Percentiles rank a stretch among this genome's conserved stretches.
Evolutionary conservation across 140 eudicot species (phyloP).

Genomic region (Ambrosia hybrid): DNA sequence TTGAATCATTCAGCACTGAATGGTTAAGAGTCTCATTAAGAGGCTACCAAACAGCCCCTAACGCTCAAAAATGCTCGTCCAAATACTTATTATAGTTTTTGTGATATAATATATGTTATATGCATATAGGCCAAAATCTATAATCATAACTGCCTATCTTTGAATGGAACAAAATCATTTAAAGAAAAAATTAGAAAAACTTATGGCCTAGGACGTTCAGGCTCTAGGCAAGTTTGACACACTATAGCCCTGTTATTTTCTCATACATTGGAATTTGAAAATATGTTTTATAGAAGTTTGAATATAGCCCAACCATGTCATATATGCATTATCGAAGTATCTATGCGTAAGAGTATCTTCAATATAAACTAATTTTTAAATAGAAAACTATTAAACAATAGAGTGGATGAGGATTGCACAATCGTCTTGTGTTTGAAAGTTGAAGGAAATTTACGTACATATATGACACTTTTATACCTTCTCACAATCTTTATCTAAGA

Average conservation of each 20-base stretch:
- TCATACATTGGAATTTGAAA: conserved; percentile 2
- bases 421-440: too few species aligned
- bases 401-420: too few species aligned
- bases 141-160: not conserved
- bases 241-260: not conserved
- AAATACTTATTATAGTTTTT: too few species aligned
- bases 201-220: not conserved
- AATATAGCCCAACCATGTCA: not conserved
- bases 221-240: conserved; percentile 10
- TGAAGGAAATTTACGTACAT: too few species aligned
- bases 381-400: too few species aligned
- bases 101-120: not conserved
- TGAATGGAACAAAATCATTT: not conserved
- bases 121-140: not conserved
- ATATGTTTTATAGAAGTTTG: not conserved
- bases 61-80: too few species aligned
- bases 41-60: too few species aligned
- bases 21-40: too few species aligned
- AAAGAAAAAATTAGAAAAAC: not conserved
- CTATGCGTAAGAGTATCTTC: not conserved
- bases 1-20: too few species aligned
- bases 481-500: too few species aligned
- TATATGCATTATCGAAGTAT: not conserved
- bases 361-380: too few species aligned
- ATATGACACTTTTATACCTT: too few species aligned